Conservation (phyloP, 257 asterid genomes). For the Apocynum venetum region DNA sequence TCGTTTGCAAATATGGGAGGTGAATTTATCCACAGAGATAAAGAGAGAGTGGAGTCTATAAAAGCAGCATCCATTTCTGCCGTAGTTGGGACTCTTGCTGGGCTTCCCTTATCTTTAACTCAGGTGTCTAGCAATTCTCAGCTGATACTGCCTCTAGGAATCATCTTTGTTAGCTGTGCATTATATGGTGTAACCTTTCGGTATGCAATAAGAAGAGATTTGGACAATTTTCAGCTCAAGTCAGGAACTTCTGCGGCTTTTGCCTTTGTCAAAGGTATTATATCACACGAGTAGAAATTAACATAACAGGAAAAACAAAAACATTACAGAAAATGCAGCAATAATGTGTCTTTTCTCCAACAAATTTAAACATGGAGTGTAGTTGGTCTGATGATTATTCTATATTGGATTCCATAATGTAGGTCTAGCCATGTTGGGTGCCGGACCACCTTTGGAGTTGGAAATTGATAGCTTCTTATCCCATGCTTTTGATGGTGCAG, state of each 20-base stretch:
- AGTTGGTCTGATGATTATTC: neutral
- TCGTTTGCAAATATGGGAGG: slow-evolving; percentile 15
- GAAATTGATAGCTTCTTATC: slow-evolving; percentile 48
- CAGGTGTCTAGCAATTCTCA: slow-evolving; percentile 38
- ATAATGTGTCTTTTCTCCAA: neutral
- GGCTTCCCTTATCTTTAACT: slow-evolving; percentile 62
- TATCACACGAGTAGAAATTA: neutral
- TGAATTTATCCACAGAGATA: slow-evolving; percentile 35
- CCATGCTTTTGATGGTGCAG: slow-evolving; percentile 53
- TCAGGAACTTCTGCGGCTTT: slow-evolving; percentile 85
- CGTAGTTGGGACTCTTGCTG: slow-evolving; percentile 63
- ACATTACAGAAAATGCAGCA: neutral
- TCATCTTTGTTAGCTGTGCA: slow-evolving; percentile 71
- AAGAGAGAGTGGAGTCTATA: slow-evolving; percentile 67
- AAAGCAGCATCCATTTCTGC: slow-evolving; percentile 82
- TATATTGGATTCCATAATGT: slow-evolving; percentile 23
- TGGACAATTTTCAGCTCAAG: slow-evolving; percentile 77
- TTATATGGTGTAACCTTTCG: slow-evolving; percentile 85
- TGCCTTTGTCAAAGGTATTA: slow-evolving; percentile 74
- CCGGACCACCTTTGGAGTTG: slow-evolving; percentile 56
- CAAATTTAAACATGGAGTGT: neutral
- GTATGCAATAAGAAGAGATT: slow-evolving; percentile 77
- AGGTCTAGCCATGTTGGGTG: slow-evolving; percentile 75
- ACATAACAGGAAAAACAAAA: neutral
- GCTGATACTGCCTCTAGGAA: slow-evolving; percentile 63